A percentile compares a stretch with the other conserved stretches of the same genome.
Conservation (phyloP, 2,329 filamentous ascomycete genomes). For the Dactylellina drechsleri region DNA sequence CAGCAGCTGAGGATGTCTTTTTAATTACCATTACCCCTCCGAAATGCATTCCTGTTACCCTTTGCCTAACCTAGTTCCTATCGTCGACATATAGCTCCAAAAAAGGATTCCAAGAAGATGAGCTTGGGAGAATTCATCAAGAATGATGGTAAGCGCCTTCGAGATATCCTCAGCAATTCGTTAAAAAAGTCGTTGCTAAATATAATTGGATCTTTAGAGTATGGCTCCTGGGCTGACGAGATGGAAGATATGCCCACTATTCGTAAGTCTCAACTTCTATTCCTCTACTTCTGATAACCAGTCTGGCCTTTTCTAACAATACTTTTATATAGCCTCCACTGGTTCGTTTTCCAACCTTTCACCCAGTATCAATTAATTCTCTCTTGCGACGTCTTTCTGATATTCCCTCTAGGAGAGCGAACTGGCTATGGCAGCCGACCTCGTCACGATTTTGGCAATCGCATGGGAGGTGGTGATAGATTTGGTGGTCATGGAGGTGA, state of each 20-base stretch:
- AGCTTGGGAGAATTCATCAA: conserved; percentile 94
- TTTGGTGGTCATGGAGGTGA: conserved; percentile 22
- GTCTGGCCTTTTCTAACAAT: conserved; percentile 9
- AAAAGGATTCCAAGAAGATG: conserved; percentile 96
- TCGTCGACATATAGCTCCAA: conserved; percentile 74
- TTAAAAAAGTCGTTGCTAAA: background rate
- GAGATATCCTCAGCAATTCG: conserved; percentile 6
- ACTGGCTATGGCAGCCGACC: conserved; percentile 51
- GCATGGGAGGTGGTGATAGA: conserved; percentile 30
- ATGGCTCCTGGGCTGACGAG: conserved; percentile 97
- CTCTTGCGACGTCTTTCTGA: conserved; percentile 21
- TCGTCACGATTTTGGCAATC: conserved; percentile 39
- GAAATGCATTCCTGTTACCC: background rate
- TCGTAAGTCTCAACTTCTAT: conserved; percentile 67
- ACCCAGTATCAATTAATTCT: background rate
- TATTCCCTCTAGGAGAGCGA: conserved; percentile 36
- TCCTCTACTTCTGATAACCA: background rate
- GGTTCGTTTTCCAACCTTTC: conserved; percentile 23
- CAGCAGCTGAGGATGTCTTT: background rate
- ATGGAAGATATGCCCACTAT: conserved; percentile 86
- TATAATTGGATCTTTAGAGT: conserved; percentile 59
- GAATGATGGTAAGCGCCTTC: conserved; percentile 78
- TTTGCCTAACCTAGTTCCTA: conserved; percentile 58
- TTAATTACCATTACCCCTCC: no score
- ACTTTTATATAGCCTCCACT: conserved; percentile 54